Evolutionary conservation across 1,284 basidiomycete genomes (phyloP).

Genomic region (Sanguinoderma infundibulare): DNA sequence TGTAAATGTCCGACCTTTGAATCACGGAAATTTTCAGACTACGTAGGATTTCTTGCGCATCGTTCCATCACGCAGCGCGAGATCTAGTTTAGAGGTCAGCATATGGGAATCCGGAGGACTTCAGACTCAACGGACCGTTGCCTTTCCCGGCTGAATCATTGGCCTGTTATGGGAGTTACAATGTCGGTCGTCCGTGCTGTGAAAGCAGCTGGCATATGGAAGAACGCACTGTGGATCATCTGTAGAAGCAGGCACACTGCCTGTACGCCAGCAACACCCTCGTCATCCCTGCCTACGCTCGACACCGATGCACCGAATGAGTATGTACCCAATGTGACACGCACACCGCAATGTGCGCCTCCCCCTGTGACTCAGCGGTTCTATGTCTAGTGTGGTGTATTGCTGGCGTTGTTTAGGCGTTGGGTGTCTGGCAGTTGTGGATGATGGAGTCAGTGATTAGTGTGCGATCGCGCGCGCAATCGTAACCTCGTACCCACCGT

Average conservation of each 20-base stretch:
- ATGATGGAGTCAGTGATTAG: too few relatives aligned
- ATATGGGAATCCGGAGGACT: constrained; percentile 25
- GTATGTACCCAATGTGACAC: constrained; percentile 18
- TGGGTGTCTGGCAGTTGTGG: too few relatives aligned
- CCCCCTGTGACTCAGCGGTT: too few relatives aligned
- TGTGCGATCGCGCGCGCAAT: too few relatives aligned
- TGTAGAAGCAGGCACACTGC: constrained; percentile 28
- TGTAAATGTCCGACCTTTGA: too few relatives aligned
- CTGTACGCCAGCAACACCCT: constrained; percentile 17
- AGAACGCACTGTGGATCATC: constrained; percentile 23
- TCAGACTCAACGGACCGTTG: constrained; percentile 20
- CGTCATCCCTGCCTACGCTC: constrained; percentile 20
- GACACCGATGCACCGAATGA: constrained; percentile 15
- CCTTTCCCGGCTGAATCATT: constrained; percentile 23
- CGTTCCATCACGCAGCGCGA: too few relatives aligned
- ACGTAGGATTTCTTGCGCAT: too few relatives aligned
- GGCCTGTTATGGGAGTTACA: constrained; percentile 22
- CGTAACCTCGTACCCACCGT: too few relatives aligned
- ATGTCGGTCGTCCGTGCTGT: constrained; percentile 17
- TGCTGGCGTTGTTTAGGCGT: too few relatives aligned
- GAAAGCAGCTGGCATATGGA: constrained; percentile 23
- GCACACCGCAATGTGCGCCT: constrained; percentile 7
- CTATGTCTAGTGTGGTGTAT: too few relatives aligned
- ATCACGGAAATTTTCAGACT: too few relatives aligned
- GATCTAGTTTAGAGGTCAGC: constrained; percentile 22